These are phyloP conservation scores for Durotheca rogersii DNA, from an alignment of 495 filamentous ascomycete genomes.

Conservation along the genomic window DNA sequence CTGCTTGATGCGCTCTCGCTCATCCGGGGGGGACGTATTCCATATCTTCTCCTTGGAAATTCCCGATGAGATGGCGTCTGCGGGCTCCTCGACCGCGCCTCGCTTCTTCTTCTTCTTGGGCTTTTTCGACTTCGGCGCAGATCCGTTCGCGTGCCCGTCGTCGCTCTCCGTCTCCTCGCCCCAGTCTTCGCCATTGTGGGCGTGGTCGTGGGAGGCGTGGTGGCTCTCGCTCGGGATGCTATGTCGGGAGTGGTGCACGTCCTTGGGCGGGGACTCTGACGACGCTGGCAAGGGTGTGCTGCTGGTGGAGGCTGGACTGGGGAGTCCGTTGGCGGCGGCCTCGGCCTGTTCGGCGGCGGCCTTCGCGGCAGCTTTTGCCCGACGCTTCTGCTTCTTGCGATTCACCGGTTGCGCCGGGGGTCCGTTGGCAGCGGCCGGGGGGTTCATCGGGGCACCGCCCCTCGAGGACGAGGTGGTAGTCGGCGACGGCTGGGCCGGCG, in stretches of 20 bases:
- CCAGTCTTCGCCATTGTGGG: conserved; percentile 47
- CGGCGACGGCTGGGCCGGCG: conserved; percentile 53
- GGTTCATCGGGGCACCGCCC: conserved; percentile 31
- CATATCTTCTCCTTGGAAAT: conserved; percentile 84
- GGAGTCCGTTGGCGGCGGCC: conserved; percentile 42
- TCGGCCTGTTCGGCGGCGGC: conserved; percentile 54
- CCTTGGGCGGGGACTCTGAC: conserved; percentile 30
- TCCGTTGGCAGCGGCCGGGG: conserved; percentile 24
- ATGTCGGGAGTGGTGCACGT: conserved; percentile 24
- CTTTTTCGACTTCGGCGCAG: conserved; percentile 53
- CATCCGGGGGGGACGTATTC: conserved; percentile 91
- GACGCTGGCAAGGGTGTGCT: conserved; percentile 32
- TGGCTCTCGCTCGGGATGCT: conserved; percentile 8
- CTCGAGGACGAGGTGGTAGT: conserved; percentile 39
- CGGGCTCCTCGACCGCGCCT: conserved; percentile 22
- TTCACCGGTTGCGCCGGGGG: conserved; percentile 60
- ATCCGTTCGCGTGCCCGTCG: conserved; percentile 38
- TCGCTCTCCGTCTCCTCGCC: conserved; percentile 50
- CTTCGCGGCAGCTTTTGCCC: conserved; percentile 73
- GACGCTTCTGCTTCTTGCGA: conserved; percentile 88
- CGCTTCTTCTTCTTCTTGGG: conserved; percentile 63
- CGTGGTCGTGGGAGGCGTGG: conserved; percentile 28
- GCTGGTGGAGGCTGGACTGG: conserved; percentile 40
- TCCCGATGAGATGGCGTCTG: conserved; percentile 33
- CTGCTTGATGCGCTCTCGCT: conserved; percentile 94